phyloP scores from a whole-genome alignment of 2,329 filamentous ascomycete genomes.

The Sodiomyces alkalinus region DNA sequence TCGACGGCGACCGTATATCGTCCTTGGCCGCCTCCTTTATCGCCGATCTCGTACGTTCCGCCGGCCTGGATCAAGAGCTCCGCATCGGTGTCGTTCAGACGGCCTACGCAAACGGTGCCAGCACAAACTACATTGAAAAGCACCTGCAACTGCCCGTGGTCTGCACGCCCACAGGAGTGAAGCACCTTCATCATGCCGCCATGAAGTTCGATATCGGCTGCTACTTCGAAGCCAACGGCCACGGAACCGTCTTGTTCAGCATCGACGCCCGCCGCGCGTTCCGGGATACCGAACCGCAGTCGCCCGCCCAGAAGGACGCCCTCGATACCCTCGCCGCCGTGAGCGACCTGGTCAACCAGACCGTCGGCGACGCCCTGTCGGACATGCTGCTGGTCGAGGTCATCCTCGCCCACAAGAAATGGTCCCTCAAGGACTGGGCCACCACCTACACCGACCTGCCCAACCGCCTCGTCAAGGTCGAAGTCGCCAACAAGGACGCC shows the following conservation, averaged over 20 bases:
- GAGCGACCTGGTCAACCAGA: conserved; percentile 92
- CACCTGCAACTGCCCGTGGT: conserved; percentile 78
- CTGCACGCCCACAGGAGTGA: conserved; percentile 90
- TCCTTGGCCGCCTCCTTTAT: conserved; percentile 90
- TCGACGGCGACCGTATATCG: conserved; percentile 93
- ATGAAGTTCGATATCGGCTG: conserved; percentile 89
- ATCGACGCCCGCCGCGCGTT: conserved; percentile 68
- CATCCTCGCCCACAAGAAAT: conserved; percentile 87
- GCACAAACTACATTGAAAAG: conserved; percentile 82
- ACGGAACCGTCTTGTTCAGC: conserved; percentile 92
- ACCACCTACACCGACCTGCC: conserved; percentile 87
- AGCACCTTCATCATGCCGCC: conserved; percentile 95
- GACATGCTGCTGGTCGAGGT: conserved; percentile 94
- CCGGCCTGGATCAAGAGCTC: conserved; percentile 64
- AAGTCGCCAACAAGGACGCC: conserved; percentile 73
- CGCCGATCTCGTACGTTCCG: conserved; percentile 67
- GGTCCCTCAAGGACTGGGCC: conserved; percentile 83
- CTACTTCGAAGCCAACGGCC: conserved; percentile 97
- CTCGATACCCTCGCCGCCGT: conserved; percentile 73
- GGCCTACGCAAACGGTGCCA: conserved; percentile 92
- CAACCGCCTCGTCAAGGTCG: conserved; percentile 85
- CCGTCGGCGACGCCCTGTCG: conserved; percentile 87
- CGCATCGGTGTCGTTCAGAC: conserved; percentile 94
- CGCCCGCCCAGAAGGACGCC: conserved; percentile 79
- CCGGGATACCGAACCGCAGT: conserved; percentile 66